Evolutionary conservation across 805 yeast species (phyloP), one percentile per base, ranked within the genome.

Genomic region (Ogataea sp.): DNA sequence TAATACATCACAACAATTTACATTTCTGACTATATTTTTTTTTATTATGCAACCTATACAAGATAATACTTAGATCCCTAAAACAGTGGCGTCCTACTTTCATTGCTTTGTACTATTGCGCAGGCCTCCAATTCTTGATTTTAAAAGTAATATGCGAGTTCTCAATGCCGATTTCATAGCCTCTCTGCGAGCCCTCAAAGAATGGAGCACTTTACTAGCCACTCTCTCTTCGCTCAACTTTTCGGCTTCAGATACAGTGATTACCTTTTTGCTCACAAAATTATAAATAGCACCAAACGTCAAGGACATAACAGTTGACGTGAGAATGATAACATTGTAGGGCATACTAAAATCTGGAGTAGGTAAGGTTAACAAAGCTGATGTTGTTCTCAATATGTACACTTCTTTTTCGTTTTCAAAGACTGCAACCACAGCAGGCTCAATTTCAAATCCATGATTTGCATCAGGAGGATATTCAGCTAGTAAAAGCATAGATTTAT

Each of bases 391-490:
- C 44, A 80, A 50, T 43, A 74, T 69, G 49, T 82, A 80, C 6
- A 43, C 32, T 13, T 55, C 54, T 8, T 24, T 27, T 3, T 16
- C 30, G 24, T 49, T 41, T 10, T 60, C 57, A 8, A 79, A 38
- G 0, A 85, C 73, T 2, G 82, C 72, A 11, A 87, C 68, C 10
- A 86, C 82, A 5, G 95, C 95, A 0, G 97, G 95, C 20, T 93
- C 93, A 33, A 93, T 78, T 43, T 89, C 90, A 61, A 93, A 93
- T 1, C 98, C 98, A 51, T 93, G 97, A 57, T 93, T 93, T 2
- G 98, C 97, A 66, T 93, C 98, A 1, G 98, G 98, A n/a, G 98
- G 98, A 53, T 93, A 93, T 57, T 93, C 97, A 3, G 88, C 83
- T 44, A 84, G 79, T 41, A 81, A 71, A 24, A 93, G 68, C 55